Base-by-base conservation (phyloP, 257 asterid genomes). In the Echium plantagineum region DNA sequence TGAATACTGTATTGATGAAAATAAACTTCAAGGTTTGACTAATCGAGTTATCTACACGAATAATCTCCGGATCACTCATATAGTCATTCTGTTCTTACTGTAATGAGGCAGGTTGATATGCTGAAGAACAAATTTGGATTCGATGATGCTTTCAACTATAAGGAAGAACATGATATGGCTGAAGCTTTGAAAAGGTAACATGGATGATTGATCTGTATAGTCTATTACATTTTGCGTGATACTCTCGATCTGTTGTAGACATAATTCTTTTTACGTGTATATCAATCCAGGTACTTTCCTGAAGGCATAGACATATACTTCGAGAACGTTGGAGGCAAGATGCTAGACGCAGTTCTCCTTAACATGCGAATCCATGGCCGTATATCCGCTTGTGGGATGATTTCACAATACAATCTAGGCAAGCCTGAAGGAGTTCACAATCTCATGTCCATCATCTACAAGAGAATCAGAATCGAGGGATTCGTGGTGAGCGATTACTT, bases 221-320 rank as follows among this genome's bases (percentile, higher is more conserved):
- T 35, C 46, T 35, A 13, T 35, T 28, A 1, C 0, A 28, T 4
- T 28, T 28, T 28, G 7, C 32, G 32, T 28, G 32, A 35, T 13
- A 35, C 1, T 9, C 2, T 35, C 46, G 3, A 31, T 17, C 1
- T 20, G 15, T 13, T 3, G 1, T 58, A 0, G 21, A 47, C 4
- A 13, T 7, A 58, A 47, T 2, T 47, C 57, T 18, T 46, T 16
- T 12, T 24, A 1, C 15, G 5, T 55, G 32, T 28, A 28, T 28
- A 28, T 28, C 7, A 6, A 28, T 28, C 32, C 21, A 78, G 87
- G 72, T 75, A 52, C 47, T 75, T 81, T 28, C 80, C 80, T 0
- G 56, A 66, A 10, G 84, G 87, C 8, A 75, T 81, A 22, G 84
- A 78, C 10, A 81, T 81, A n/a, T 78, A 75, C 74, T 81, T 81